Conservation (phyloP, 192 early-diverging fungal genomes). For the Podila epigama region DNA sequence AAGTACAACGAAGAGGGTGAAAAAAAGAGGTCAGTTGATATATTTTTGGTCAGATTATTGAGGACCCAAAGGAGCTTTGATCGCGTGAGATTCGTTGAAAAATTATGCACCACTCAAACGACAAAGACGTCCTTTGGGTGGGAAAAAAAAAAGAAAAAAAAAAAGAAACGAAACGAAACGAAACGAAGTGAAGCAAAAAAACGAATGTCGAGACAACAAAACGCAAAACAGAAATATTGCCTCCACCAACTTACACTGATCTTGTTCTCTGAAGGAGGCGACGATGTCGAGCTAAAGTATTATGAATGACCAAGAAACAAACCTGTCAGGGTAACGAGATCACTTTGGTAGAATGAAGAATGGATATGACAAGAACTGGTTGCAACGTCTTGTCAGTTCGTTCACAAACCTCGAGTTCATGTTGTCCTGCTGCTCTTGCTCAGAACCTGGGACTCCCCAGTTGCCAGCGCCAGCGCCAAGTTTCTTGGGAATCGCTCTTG, state of each 20-base stretch:
- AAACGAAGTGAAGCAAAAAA: not conserved
- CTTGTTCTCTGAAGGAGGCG: constrained; percentile 38
- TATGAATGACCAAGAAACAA: not conserved
- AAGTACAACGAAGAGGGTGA: not conserved
- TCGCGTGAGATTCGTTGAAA: constrained; percentile 4
- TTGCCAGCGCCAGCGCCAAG: constrained; percentile 36
- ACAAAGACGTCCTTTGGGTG: too few species aligned
- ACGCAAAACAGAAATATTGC: not conserved
- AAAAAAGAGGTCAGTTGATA: not conserved
- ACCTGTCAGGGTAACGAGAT: not conserved
- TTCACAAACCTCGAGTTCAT: constrained; percentile 19
- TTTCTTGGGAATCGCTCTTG: constrained; percentile 43
- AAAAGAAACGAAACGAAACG: too few species aligned
- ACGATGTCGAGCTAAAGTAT: not conserved
- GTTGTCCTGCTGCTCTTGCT: constrained; percentile 19
- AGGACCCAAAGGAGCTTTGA: not conserved
- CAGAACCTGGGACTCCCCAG: constrained; percentile 46
- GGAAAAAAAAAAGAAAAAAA: constrained; percentile 19
- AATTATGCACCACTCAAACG: too few species aligned
- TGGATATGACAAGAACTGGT: too few species aligned
- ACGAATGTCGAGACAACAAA: not conserved
- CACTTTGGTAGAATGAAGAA: too few species aligned
- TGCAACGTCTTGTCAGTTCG: too few species aligned
- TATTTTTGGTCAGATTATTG: not conserved
- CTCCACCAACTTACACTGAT: constrained; percentile 19